These are phyloP conservation scores for Globisporangium echinulatum DNA, from an alignment of 352 stramenopile species.

Conservation along the genomic window DNA sequence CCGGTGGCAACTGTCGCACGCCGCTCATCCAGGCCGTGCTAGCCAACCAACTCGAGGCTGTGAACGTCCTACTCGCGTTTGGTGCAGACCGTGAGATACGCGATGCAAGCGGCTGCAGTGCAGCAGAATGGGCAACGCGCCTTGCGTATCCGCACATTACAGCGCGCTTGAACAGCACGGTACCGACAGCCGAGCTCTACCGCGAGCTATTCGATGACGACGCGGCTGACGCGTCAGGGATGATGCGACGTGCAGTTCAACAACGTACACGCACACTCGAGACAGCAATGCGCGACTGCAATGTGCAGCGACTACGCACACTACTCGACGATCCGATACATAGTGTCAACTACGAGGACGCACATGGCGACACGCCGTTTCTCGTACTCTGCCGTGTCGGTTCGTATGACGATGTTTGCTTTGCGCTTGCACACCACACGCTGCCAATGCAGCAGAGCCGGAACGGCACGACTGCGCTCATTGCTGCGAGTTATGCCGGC, in stretches of 20 bases:
- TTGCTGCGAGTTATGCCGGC: conserved; percentile 37
- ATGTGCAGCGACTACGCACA: conserved; percentile 27
- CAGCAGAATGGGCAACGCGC: conserved; percentile 30
- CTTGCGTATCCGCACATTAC: conserved; percentile 22
- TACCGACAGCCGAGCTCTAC: conserved; percentile 18
- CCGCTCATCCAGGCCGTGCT: conserved; percentile 46
- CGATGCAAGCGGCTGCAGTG: conserved; percentile 21
- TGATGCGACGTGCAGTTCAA: conserved; percentile 5
- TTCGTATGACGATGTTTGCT: conserved; percentile 25
- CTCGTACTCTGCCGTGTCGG: conserved; percentile 24
- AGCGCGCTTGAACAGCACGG: conserved; percentile 22
- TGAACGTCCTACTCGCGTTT: conserved; percentile 36
- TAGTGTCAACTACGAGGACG: conserved; percentile 48
- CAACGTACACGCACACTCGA: conserved; percentile 27
- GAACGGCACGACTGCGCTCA: conserved; percentile 34
- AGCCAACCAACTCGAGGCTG: conserved; percentile 27
- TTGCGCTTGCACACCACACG: conserved; percentile 30
- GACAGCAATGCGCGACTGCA: conserved; percentile 20
- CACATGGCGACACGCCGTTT: conserved; percentile 33
- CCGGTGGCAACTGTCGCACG: conserved; percentile 15
- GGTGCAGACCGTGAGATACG: conserved; percentile 19
- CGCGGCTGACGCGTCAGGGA: conserved; percentile 8
- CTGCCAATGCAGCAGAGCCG: conserved; percentile 43
- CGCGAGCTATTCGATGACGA: conserved; percentile 34
- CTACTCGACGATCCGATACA: conserved; percentile 24